Conservation (phyloP, 352 stramenopile genomes). For the Phytophthora aleatoria region DNA sequence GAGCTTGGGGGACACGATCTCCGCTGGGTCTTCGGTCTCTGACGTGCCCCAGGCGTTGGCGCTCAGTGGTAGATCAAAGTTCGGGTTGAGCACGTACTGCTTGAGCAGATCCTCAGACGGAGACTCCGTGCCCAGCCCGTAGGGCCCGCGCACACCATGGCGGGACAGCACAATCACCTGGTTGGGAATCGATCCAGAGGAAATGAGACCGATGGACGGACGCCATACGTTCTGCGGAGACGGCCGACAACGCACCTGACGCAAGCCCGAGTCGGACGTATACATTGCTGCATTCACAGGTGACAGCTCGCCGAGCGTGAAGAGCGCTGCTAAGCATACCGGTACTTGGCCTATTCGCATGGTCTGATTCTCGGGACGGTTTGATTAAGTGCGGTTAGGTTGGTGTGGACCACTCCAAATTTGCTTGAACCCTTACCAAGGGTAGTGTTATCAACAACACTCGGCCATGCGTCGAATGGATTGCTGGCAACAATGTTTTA, state of each 20-base stretch:
- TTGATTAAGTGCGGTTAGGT: neutral
- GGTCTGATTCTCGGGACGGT: neutral
- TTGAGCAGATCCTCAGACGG: slow-evolving; percentile 52
- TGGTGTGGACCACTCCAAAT: slow-evolving; percentile 22
- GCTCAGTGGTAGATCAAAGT: slow-evolving; percentile 56
- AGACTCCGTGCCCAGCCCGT: slow-evolving; percentile 60
- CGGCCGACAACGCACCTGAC: slow-evolving; percentile 29
- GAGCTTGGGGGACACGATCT: slow-evolving; percentile 79
- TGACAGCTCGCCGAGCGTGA: slow-evolving; percentile 10
- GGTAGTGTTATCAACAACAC: neutral
- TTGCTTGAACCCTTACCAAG: neutral
- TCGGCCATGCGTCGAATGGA: neutral
- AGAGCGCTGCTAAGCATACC: neutral
- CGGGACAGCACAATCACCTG: slow-evolving; percentile 77
- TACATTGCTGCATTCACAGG: neutral
- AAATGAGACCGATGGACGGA: slow-evolving; percentile 15
- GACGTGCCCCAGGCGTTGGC: slow-evolving; percentile 71
- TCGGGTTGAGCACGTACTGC: slow-evolving; percentile 68
- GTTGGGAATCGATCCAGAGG: neutral
- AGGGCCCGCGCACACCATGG: slow-evolving; percentile 77
- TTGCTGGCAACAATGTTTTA: slow-evolving; percentile 4
- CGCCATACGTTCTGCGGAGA: slow-evolving; percentile 10
- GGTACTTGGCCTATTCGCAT: slow-evolving; percentile 12
- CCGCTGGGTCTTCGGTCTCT: slow-evolving; percentile 60
- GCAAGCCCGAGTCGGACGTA: slow-evolving; percentile 28